Conservation (phyloP, 148 eudicot genomes). For the Silene latifolia region DNA sequence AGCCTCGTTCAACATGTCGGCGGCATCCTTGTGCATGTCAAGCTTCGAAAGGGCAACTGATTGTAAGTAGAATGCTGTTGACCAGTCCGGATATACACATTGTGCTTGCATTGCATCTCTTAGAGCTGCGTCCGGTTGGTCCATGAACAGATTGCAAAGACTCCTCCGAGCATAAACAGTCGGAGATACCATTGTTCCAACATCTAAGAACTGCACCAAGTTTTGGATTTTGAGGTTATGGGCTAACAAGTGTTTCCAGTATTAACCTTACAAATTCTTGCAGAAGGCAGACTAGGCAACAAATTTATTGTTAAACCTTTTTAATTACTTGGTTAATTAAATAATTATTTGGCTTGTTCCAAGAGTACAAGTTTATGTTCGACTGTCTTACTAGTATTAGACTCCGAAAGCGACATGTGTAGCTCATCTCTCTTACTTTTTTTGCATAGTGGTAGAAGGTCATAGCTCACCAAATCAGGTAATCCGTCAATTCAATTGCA, state of each 20-base stretch:
- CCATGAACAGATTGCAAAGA: conserved; percentile 73
- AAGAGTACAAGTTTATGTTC: too few species aligned
- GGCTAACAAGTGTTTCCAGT: background rate
- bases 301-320: too few species aligned
- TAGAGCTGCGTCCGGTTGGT: conserved; percentile 90
- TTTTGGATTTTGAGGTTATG: conserved; percentile 5
- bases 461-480: too few species aligned
- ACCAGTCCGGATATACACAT: conserved; percentile 81
- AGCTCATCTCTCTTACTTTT: too few species aligned
- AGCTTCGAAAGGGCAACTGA: conserved; percentile 88
- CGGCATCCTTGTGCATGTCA: conserved; percentile 88
- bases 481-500: too few species aligned
- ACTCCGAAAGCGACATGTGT: too few species aligned
- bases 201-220: conserved; percentile 66
- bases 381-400: too few species aligned
- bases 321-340: too few species aligned
- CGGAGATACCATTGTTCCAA: conserved; percentile 87
- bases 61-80: conserved; percentile 94
- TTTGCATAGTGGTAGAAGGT: too few species aligned
- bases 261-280: background rate
- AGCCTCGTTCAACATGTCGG: conserved; percentile 89
- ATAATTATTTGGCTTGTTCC: too few species aligned
- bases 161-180: conserved; percentile 86
- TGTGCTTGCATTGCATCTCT: conserved; percentile 98
- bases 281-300: too few species aligned